Base-by-base conservation (phyloP, 2,329 filamentous ascomycete species). In the Nothophoma quercina region DNA sequence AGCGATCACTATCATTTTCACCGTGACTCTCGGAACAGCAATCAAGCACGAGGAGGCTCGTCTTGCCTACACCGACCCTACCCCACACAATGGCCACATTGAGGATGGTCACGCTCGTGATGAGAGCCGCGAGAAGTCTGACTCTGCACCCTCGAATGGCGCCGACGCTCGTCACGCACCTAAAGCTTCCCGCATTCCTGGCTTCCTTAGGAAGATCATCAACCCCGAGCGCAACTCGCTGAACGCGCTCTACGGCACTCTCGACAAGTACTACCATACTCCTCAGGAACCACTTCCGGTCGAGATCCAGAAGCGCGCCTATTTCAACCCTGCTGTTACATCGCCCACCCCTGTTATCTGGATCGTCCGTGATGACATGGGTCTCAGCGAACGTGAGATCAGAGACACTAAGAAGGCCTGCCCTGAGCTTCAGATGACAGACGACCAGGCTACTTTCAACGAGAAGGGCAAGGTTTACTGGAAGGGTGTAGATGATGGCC, bases 381-480 rank as follows among this genome's bases (percentile, higher is more conserved):
- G 78, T 3, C 73, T 79, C 8, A 73, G 69, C 3, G 69, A 70
- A 55, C 68, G 77, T 34, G 77, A 80, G 58, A 74, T 79, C 15
- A 56, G 64, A 33, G 70, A 77, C 30, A 75, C 75, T 21, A 69
- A 69, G 45, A 75, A 74, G 49, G 70, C 68, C 19, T 65, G 73
- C 4, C 70, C 70, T 1, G 72, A 64, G 1, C 44, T 81, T 13
- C 39, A 64, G n/a, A 76, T 76, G 4, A 79, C 77, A 7, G 77
- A 80, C 44, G 77, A 79, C 29, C 76, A 74, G 32, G 77, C 78
- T 15, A 64, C 64, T 18, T 70, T 80, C 40, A 73, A 80, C 53
- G 76, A 77, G 61, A 74, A 79, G 64, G 77, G 76, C 19, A 75
- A 70, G 57, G 64, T 80, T 32, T 67, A 71, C 52, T 80, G 78